Base-by-base conservation (phyloP, 805 yeast species). In the Starmerella riodocensis region DNA sequence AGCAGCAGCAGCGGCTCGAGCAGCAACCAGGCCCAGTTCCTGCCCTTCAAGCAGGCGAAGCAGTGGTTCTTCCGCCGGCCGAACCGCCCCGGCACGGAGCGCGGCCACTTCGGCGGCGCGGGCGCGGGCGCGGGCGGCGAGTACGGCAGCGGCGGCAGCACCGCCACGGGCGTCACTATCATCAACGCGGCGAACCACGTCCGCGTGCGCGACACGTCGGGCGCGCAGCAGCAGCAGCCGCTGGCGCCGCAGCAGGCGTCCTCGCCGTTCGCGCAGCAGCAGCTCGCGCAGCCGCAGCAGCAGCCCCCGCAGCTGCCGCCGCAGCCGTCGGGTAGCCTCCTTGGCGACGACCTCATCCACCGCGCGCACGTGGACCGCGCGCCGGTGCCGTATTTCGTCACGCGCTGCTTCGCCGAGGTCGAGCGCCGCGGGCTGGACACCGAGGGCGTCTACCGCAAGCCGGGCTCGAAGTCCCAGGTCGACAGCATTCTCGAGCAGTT, bases 371-470 rank as follows among this genome's bases (percentile, higher is more conserved):
- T 60, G 48, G 98, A 88, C 54, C 66, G 69, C 13, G 64, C 42
- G 2, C 24, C 32, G 4, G 68, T 83, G 9, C 98, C 98, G 11
- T 59, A 72, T 48, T 70, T 91, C 22, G 69, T 91, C 9, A 64
- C 76, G 11, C 66, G 73, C 41, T 83, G 95, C 60, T 60, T 85
- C 5, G 63, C 66, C 19, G 91, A 78, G 50, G 84, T 91, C 38
- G 95, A 88, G 60, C 54, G 55, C 6, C 65, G 83, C 42, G 94
- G 94, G 4, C 59, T 86, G 49, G 74, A 69, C 29, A 62, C 67
- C 45, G 97, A 86, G 59, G 98, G 98, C 7, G 70, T 91, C 26
- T 91, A 91, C 62, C 67, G 98, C 49, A 78, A 86, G 49, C 78
- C 93, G 33, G 98, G 94, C 1, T 80, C 83, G 4, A 70, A 76